A percentile compares a stretch with the other conserved stretches of the same genome.
phyloP scores from a whole-genome alignment of 805 yeast genomes.

The Saccharomycopsis sp. region DNA sequence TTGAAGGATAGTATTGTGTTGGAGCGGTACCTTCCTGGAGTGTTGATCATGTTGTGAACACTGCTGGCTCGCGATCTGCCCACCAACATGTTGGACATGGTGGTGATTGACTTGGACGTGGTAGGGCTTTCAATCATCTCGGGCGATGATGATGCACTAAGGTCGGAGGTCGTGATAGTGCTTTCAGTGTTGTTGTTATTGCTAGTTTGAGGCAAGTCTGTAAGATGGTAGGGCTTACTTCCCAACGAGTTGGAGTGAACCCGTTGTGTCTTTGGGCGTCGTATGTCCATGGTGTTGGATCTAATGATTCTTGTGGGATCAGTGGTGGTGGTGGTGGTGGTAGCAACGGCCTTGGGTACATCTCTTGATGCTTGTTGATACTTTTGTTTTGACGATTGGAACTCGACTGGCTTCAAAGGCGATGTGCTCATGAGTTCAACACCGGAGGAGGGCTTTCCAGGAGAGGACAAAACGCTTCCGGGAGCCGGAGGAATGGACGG shows the following conservation, averaged over 20 bases:
- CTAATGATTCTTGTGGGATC: slow-evolving; percentile 1
- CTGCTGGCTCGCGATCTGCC: slow-evolving; percentile 13
- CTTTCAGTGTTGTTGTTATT: neutral
- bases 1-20: slow-evolving; percentile 17
- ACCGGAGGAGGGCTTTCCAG: slow-evolving; percentile 7
- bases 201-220: neutral
- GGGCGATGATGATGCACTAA: slow-evolving; percentile 3
- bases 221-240: neutral
- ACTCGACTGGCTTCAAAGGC: slow-evolving; percentile 2
- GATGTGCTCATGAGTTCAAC: neutral
- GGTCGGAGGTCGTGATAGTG: slow-evolving; percentile 4
- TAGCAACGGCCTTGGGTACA: neutral
- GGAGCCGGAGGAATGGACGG: slow-evolving; percentile 21
- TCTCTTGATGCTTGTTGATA: slow-evolving; percentile 1
- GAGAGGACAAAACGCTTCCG: slow-evolving; percentile 8
- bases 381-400: slow-evolving; percentile 1
- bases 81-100: neutral
- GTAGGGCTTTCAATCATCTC: slow-evolving; percentile 1
- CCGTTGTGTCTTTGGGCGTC: slow-evolving; percentile 3
- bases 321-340: no score
- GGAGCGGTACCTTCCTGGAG: slow-evolving; percentile 17
- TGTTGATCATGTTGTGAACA: slow-evolving; percentile 19
- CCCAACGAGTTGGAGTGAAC: slow-evolving; percentile 19
- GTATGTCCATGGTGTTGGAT: slow-evolving; percentile 11
- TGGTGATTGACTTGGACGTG: neutral